Evolutionary conservation across 2,329 filamentous ascomycete genomes (phyloP), one percentile per base, ranked within the genome.

Genomic region (Fusarium agapanthi): DNA sequence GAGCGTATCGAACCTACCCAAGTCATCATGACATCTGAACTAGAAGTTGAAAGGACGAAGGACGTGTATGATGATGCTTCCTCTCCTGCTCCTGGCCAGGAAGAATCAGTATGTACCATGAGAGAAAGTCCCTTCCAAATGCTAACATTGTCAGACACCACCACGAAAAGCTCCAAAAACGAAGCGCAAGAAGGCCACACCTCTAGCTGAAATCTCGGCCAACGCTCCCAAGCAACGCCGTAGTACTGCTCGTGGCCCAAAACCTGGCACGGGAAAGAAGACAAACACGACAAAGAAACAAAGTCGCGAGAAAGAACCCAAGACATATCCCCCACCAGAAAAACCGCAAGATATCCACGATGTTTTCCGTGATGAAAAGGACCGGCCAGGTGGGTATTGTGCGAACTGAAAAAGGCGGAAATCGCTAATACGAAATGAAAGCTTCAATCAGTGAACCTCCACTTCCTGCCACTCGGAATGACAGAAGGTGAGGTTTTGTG

Each of bases 1-100:
- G 85, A 87, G 71, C 84, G 86, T 6, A 89, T 94, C 38, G 87
- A 89, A 63, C 88, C 90, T 14, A 88, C 82, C 0, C 92, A 95
- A 81, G 83, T 89, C 28, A 88, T 94, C 54, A 92, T 91, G 83
- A 85, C 87, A 38, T 77, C 84, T 6, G 82, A 86, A 40, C 83
- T 89, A 24, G 81, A 86, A 48, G 79, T 89, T 16, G 84, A 87
- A 75, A 84, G 86, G 57, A 80, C 83, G 34, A 86, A 89, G 62
- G 86, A 89, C 67, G 88, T 92, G 40, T 92, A 91, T 73, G 88
- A 88, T 48, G 89, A 89, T 43, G 85, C 84, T 44, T 87, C 88
- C 22, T 91, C 89, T 1, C 81, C 82, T 75, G 83, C 70, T 40
- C 79, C 80, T 38, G 81, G 79, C 24, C 79, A 82, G 62, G 80